A percentile compares a stretch with the other conserved stretches of the same genome.
These are phyloP conservation scores for Saccharomycopsis synnaedendra DNA, from an alignment of 805 yeast species.

Conservation along the genomic window DNA sequence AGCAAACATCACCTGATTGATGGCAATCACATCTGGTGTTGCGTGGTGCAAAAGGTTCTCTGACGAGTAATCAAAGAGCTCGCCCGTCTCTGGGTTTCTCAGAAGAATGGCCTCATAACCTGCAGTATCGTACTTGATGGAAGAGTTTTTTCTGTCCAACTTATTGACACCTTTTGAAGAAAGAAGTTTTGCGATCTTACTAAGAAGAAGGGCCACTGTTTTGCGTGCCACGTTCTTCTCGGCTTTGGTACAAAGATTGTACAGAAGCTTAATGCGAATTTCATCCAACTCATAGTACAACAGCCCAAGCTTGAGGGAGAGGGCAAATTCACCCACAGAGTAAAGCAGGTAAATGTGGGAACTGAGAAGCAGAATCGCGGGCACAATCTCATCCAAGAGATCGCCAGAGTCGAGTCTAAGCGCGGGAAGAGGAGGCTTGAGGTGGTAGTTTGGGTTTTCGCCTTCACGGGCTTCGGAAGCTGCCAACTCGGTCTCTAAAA, in stretches of 20 bases:
- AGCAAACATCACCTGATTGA: constrained; percentile 60
- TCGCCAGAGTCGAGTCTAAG: constrained; percentile 32
- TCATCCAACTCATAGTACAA: constrained; percentile 50
- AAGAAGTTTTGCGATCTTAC: constrained; percentile 51
- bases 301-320: constrained; percentile 42
- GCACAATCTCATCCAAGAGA: constrained; percentile 43
- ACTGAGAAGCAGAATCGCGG: constrained; percentile 44
- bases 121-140: constrained; percentile 34
- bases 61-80: constrained; percentile 32
- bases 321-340: constrained; percentile 57
- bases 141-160: constrained; percentile 21
- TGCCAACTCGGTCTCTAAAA: constrained; percentile 25
- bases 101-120: constrained; percentile 62
- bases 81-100: constrained; percentile 50
- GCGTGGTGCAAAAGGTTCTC: constrained; percentile 22
- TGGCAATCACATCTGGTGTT: constrained; percentile 48
- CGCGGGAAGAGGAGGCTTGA: constrained; percentile 47
- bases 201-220: constrained; percentile 39
- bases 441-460: constrained; percentile 15
- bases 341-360: constrained; percentile 61
- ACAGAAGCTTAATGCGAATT: constrained; percentile 39
- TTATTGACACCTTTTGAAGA: constrained; percentile 28
- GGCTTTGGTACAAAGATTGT: constrained; percentile 39
- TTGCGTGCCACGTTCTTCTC: constrained; percentile 40
- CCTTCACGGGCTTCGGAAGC: constrained; percentile 23